A percentile compares a stretch with the other conserved stretches of the same genome.
These are phyloP conservation scores for Fusarium hainanense DNA, from an alignment of 2,329 filamentous ascomycete genomes.

Conservation along the genomic window DNA sequence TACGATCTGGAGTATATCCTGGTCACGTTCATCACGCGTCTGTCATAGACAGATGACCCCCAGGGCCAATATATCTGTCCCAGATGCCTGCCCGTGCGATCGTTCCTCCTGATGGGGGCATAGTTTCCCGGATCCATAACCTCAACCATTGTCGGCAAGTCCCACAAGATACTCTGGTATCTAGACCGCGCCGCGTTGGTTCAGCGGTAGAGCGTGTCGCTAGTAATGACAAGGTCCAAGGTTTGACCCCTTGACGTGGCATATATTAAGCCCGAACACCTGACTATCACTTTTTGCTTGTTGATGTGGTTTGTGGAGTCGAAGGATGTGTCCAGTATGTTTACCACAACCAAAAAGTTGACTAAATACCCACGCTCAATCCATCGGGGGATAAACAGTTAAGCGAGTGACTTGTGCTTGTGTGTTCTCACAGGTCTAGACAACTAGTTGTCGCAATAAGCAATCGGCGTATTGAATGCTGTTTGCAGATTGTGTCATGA, in stretches of 20 bases:
- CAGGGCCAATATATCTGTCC: not conserved
- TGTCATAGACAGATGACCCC: not conserved
- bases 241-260: not conserved
- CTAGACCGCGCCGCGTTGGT: not conserved
- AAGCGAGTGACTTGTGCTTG: no score
- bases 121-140: rapidly evolving
- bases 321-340: not conserved
- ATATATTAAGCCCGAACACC: not conserved
- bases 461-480: no score
- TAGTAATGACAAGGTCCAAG: constrained; percentile 5
- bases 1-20: not conserved
- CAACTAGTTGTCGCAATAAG: no score
- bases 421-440: no score
- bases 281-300: not conserved
- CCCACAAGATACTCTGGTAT: not conserved
- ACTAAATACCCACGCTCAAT: no score
- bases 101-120: not conserved
- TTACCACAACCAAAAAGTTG: no score
- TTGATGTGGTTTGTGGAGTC: rapidly evolving
- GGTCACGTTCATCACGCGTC: not conserved
- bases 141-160: not conserved
- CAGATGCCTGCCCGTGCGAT: not conserved
- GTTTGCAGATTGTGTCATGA: no score
- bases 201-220: constrained; percentile 7
- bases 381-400: no score